Base-by-base conservation (phyloP, 2,329 filamentous ascomycete species). In the Eutypella sp. region DNA sequence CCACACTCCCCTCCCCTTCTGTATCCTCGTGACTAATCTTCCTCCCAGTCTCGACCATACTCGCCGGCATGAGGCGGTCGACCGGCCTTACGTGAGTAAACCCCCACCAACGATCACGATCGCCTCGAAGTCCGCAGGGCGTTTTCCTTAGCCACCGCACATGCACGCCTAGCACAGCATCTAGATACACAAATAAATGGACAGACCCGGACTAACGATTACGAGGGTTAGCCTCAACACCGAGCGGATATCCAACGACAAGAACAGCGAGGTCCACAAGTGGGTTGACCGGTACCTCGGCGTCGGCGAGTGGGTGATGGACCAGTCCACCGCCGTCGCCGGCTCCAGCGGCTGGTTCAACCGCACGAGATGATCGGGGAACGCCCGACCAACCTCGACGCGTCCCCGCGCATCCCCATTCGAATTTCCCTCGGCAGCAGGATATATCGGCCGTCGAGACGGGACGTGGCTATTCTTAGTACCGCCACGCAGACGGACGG, bases 241-340 rank as follows among this genome's bases (percentile, higher is more conserved):
- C 60, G 90, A 96, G 55, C 84, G 84, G 57, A 79, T 96, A 61
- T 79, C 85, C 25, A 74, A 76, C 64, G 89, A 95, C 47, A 92
- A 85, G 67, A 92, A 84, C 67, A 87, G 89, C 66, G 85, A 91
- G 52, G 69, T 93, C 57, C 85, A 86, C 65, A 85, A 84, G 62
- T 97, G 91, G 90, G 82, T 97, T 56, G 86, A 92, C 62, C 92
- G 86, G 66, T 97, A 97, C 67, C 82, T 97, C 37, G 89, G 89
- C 52, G 85, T 96, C 16, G 93, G 93, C 58, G 93, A 99, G 74
- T 96, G 90, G 82, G 87, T 96, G 54, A 95, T 99, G 90, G 93
- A 99, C 68, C 87, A 95, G 73, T 95, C 90, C 24, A 89, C 97
- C 25, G 91, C 91, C 34, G 81, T 97, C 47, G 88, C 96, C 65